These are phyloP conservation scores for Trichoderma aggressivum DNA, from an alignment of 2,329 filamentous ascomycete species.

Conservation along the genomic window DNA sequence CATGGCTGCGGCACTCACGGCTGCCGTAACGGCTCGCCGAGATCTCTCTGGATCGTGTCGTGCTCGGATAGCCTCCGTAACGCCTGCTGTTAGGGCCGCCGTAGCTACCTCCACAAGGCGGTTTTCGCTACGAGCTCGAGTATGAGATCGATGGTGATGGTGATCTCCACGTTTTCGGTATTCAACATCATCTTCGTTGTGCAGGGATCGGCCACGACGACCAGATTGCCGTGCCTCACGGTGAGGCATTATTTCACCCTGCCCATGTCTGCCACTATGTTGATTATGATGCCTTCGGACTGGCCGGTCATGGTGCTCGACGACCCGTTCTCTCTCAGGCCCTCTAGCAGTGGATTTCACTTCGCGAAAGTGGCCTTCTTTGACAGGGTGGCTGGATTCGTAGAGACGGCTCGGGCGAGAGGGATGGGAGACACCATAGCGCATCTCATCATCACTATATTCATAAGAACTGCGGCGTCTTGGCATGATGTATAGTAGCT, in stretches of 20 bases:
- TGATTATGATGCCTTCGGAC: background rate
- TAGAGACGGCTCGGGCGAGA: background rate
- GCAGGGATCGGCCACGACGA: background rate
- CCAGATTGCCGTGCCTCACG: background rate
- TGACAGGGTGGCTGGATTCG: too few species aligned
- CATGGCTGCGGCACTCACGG: background rate
- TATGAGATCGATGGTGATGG: background rate
- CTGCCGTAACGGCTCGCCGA: background rate
- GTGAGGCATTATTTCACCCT: background rate
- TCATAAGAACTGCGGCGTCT: too few species aligned
- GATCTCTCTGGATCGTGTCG: background rate
- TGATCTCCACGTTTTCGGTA: background rate
- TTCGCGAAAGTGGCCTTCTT: background rate
- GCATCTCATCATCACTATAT: too few species aligned
- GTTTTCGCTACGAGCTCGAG: background rate
- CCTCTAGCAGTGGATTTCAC: background rate
- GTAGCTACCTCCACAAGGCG: background rate
- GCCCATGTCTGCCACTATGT: background rate
- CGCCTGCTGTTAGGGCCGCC: background rate
- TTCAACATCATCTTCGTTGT: background rate
- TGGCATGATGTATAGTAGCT: too few species aligned
- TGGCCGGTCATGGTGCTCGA: background rate
- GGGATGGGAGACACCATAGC: background rate
- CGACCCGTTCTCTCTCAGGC: background rate
- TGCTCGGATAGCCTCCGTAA: background rate